These are phyloP conservation scores for Coprinopsis cinerea DNA, from an alignment of 768 basidiomycete genomes.

Conservation along the genomic window DNA sequence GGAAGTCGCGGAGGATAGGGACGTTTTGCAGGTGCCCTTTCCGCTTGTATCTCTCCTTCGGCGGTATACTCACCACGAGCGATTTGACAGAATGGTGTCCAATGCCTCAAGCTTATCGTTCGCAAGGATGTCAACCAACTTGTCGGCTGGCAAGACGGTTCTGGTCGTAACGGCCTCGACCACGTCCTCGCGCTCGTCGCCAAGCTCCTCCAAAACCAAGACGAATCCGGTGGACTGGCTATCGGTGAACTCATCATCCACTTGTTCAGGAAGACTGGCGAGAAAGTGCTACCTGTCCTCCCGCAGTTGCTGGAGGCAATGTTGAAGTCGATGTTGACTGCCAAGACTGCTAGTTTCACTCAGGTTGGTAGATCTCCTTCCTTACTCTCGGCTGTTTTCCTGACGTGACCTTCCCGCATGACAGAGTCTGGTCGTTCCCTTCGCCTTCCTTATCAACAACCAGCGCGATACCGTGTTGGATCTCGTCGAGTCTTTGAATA, in stretches of 20 bases:
- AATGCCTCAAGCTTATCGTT: slow-evolving; percentile 75
- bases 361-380: slow-evolving; percentile 46
- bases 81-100: slow-evolving; percentile 65
- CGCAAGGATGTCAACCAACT: slow-evolving; percentile 85
- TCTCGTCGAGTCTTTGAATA: slow-evolving; percentile 63
- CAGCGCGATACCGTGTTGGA: slow-evolving; percentile 76
- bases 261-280: slow-evolving; percentile 77
- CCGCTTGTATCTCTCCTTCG: background rate
- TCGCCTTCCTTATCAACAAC: slow-evolving; percentile 87
- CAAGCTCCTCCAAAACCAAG: slow-evolving; percentile 67
- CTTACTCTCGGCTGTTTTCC: background rate
- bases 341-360: slow-evolving; percentile 86
- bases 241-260: slow-evolving; percentile 96
- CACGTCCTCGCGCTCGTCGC: slow-evolving; percentile 72
- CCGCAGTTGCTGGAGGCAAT: slow-evolving; percentile 85
- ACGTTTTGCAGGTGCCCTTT: slow-evolving; percentile 60
- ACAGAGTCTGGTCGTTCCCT: slow-evolving; percentile 86
- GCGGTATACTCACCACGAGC: background rate
- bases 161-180: slow-evolving; percentile 70
- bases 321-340: slow-evolving; percentile 71
- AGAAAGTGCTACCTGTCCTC: slow-evolving; percentile 75
- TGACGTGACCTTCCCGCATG: background rate
- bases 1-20: slow-evolving; percentile 72
- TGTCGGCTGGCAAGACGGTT: slow-evolving; percentile 63
- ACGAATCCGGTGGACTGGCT: slow-evolving; percentile 89